Base-by-base conservation (phyloP, 2,329 filamentous ascomycete genomes). In the Microcyclospora tardicrescens region DNA sequence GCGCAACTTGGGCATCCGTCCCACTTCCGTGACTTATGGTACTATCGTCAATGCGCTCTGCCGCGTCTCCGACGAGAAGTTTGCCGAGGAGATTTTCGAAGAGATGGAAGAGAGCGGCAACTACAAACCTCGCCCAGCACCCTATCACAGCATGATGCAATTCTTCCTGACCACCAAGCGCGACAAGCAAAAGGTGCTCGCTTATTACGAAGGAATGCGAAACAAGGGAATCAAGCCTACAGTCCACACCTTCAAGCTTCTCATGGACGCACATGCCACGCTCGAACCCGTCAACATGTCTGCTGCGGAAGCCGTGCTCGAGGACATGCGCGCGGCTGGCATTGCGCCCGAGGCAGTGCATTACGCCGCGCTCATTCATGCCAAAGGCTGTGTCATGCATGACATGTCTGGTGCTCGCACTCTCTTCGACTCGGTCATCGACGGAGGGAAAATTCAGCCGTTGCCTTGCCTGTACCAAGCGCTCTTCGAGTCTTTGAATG, bases 71-170 rank as follows among this genome's bases (percentile, higher is more conserved):
- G 91, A 98, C 52, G 89, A 96, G 66, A 93, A 89, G 57, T 94
- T 95, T 59, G 91, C 91, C 19, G 91, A 95, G 57, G 86, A 96
- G 63, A 77, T 96, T 52, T 98, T 98, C 57, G 86, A 96, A 57
- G 91, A 98, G 67, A 98, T 98, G 91, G 91, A 98, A 68, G 77
- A 81, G 34, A 94, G 93, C 81, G 81, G 86, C 41, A 98, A 98
- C 68, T 98, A 98, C 75, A 96, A 95, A 70, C 85, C 91, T 31
- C 81, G 91, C 9, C 87, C 91, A 16, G 91, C 91, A 16, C 91
- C 91, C 1, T 98, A 98, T 72, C 95, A 98, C 70, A 93, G 85
- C 63, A 83, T 98, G 79, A 98, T 98, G 77, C 91, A 98, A 60
- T 96, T 94, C 67, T 98, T 96, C 75, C 71, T 96, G 50, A 93